Evolutionary conservation across 1,284 basidiomycete genomes (phyloP), one percentile per base, ranked within the genome.

Genomic region (Moesziomyces sp.): DNA sequence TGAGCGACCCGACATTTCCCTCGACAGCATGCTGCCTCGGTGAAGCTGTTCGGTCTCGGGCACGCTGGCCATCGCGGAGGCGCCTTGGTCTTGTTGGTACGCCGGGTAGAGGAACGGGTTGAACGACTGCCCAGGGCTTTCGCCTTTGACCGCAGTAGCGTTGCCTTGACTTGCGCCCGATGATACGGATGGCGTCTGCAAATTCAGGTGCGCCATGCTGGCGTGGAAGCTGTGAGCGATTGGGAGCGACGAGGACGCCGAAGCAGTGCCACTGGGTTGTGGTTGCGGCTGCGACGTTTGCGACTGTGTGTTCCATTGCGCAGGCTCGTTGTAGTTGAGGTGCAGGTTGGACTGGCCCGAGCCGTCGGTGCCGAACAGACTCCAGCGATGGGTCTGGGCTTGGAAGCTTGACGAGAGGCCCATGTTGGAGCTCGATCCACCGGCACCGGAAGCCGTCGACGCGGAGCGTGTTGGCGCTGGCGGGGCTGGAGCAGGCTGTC

Each of bases 171-270:
- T 54, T 24, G 60, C 45, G 9, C 26, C 34, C 2, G 49, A 10
- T 11, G 55, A 49, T 2, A 76, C 43, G 13, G 74, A 63, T 16
- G 71, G 66, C 4, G 62, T 63, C 58, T 76, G 70, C 23, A 76
- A 48, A n/a, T 76, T 64, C n/a, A 76, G 53, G 34, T 74, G 70
- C 9, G 72, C 66, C 74, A 76, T 76, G 50, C 71, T 74, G 0
- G 58, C 35, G 38, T 76, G 68, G 46, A 76, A 76, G 34, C 57
- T 69, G 38, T 61, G 60, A 49, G 67, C 50, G 18, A 68, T 61
- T 13, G 65, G 68, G 38, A 74, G 46, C 18, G 72, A 69, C 6
- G 72, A 63, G 3, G 73, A 75, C 1, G 66, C 58, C 8, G 67
- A 62, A 3, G 47, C 40, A 19, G 55, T 66, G 35, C 63, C 66